phyloP scores from a whole-genome alignment of 805 yeast genomes.

The Isabelozyma heimii region DNA sequence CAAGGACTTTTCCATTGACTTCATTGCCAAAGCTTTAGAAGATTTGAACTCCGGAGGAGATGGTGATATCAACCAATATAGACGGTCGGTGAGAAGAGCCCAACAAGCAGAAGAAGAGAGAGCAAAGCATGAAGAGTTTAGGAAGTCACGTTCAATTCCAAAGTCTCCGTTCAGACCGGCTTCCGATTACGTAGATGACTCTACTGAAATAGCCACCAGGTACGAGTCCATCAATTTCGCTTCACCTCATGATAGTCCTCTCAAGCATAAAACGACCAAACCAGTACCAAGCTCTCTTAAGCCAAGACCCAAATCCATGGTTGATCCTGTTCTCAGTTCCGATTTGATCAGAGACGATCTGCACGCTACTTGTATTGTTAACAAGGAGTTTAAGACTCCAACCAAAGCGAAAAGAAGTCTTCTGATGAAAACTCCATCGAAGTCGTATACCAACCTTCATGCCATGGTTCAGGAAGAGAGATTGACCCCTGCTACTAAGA shows the following conservation, averaged over 20 bases:
- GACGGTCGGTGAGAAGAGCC: constrained; percentile 33
- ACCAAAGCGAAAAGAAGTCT: constrained; percentile 11
- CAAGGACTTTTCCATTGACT: constrained; percentile 44
- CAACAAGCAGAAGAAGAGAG: constrained; percentile 9
- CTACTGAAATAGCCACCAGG: constrained; percentile 35
- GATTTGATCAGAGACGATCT: constrained; percentile 2
- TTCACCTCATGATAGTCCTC: not conserved
- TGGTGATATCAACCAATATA: constrained; percentile 40
- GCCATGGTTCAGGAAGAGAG: constrained; percentile 16
- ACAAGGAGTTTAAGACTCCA: no score
- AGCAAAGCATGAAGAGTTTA: constrained; percentile 5
- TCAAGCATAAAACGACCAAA: not conserved
- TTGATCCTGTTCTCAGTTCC: constrained; percentile 10
- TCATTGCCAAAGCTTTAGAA: constrained; percentile 44
- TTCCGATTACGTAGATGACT: constrained; percentile 34
- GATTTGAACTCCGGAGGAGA: constrained; percentile 45
- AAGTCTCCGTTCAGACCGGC: constrained; percentile 9
- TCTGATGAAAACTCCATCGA: constrained; percentile 31
- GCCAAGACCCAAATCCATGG: constrained; percentile 25
- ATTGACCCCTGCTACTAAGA: constrained; percentile 30
- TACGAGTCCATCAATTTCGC: constrained; percentile 26
- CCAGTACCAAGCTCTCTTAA: no score
- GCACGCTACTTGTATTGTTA: constrained; percentile 7
- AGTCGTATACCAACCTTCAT: constrained; percentile 30
- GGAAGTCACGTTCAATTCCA: not conserved